A percentile compares a stretch with the other conserved stretches of the same genome.
Conservation (phyloP, 768 basidiomycete species). For the Rhodosporidiobolus odoratus region DNA sequence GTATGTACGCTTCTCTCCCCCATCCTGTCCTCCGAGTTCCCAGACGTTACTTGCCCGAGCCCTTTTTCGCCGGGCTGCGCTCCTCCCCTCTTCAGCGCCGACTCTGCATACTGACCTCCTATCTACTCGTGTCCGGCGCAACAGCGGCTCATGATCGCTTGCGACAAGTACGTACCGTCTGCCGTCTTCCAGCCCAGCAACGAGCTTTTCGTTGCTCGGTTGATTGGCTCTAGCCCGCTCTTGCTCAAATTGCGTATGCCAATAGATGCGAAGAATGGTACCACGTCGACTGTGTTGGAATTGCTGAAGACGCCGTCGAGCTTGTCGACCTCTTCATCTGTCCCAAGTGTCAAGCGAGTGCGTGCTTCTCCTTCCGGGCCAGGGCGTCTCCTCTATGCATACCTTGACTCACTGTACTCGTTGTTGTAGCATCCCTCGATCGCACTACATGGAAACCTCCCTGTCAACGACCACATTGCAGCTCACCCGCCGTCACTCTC, state of each 20-base stretch:
- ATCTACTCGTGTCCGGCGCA: no score
- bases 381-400: not conserved
- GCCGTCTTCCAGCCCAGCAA: not conserved
- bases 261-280: conserved; percentile 90
- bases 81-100: no score
- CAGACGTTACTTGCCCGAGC: no score
- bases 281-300: conserved; percentile 75
- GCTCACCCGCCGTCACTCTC: conserved; percentile 70
- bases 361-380: conserved; percentile 47
- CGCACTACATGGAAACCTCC: conserved; percentile 45
- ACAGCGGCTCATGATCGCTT: conserved; percentile 76
- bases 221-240: not conserved
- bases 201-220: not conserved
- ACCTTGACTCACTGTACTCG: conserved; percentile 53
- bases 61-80: no score
- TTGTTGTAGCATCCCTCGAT: conserved; percentile 20
- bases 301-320: conserved; percentile 74
- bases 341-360: conserved; percentile 70
- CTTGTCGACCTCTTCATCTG: conserved; percentile 90
- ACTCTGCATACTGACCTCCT: not conserved
- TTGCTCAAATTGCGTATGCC: not conserved
- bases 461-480: conserved; percentile 57
- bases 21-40: not conserved
- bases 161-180: conserved; percentile 63
- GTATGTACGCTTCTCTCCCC: not conserved